Base-by-base conservation (phyloP, 75 land plant species). In the Chamaecyparis obtusa region DNA sequence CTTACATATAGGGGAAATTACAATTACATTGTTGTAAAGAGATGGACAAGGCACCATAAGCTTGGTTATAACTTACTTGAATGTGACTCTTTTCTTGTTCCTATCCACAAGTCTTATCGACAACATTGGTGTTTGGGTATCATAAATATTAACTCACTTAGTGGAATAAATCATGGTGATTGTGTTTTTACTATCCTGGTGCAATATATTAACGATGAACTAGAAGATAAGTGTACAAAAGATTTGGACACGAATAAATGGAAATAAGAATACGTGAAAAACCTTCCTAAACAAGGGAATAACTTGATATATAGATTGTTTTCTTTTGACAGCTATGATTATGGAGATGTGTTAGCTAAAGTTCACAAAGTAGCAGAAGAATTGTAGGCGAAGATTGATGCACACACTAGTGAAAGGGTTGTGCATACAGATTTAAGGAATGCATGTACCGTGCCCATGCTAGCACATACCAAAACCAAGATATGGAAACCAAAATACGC, bases 81-180 rank as follows among this genome's bases (percentile, higher is more conserved):
- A 16, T 98, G 99, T 92, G 99, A 98, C 81, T 96, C 95, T 91
- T 93, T 98, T 48, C 90, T 98, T 93, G 98, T 98, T 75, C 99
- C 99, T 24, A 93, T 98, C 72, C 98, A 98, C 88, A 91, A 93
- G 83, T 24, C 6, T 64, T 4, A 64, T 27, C 97, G 96, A 64
- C 84, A 95, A 39, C 99, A 98, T 89, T 98, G 99, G 99, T 98
- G 98, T 84, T 90, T 98, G 86, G 98, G 96, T n/a, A 90, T 98
- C 37, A 96, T 98, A 54, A 91, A 96, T 86, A 88, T 92, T n/a
- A 93, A 98, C 92, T 98, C 99, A 74, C 91, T 98, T n/a, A 85
- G 87, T 48, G 96, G 98, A 54, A 85, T 35, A 41, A 98, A 97
- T 90, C 69, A 11, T 10, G 76, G 13, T 33, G n/a, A 32, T 74